A percentile compares a stretch with the other conserved stretches of the same genome.
These are phyloP conservation scores for Debaryomyces coudertii DNA, from an alignment of 1,139 yeast species.

Conservation along the genomic window DNA sequence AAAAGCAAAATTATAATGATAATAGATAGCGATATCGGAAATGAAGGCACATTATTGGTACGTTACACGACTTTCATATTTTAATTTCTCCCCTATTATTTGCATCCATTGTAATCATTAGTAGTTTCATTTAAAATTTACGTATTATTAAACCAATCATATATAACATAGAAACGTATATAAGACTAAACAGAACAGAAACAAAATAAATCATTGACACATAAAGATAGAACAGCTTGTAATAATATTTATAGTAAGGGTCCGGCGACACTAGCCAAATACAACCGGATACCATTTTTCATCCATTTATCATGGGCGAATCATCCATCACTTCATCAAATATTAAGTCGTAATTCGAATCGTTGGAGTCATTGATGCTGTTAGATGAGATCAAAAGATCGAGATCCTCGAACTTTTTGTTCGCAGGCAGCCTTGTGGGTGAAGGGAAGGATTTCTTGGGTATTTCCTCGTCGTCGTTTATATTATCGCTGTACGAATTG, in stretches of 20 bases:
- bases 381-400: constrained; percentile 8
- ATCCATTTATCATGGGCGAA: constrained; percentile 21
- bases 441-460: not conserved
- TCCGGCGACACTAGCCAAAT: not conserved
- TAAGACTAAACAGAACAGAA: constrained; percentile 1
- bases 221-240: constrained; percentile 1
- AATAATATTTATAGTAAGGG: not conserved
- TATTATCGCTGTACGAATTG: constrained; percentile 26
- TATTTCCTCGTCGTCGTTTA: constrained; percentile 5
- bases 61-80: constrained; percentile 3
- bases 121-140: not conserved
- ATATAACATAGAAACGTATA: constrained; percentile 5
- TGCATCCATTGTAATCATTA: not conserved
- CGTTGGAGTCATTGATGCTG: not conserved
- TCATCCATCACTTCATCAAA: constrained; percentile 37
- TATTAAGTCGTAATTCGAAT: constrained; percentile 27
- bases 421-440: not conserved
- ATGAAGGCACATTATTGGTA: not conserved
- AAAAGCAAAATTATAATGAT: not conserved
- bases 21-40: constrained; percentile 9
- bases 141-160: constrained; percentile 7
- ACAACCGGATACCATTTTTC: constrained; percentile 3
- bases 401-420: constrained; percentile 12
- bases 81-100: not conserved
- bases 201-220: constrained; percentile 6